phyloP scores from a whole-genome alignment of 2,329 filamentous ascomycete species.

The Neocatenulostroma microsporum region DNA sequence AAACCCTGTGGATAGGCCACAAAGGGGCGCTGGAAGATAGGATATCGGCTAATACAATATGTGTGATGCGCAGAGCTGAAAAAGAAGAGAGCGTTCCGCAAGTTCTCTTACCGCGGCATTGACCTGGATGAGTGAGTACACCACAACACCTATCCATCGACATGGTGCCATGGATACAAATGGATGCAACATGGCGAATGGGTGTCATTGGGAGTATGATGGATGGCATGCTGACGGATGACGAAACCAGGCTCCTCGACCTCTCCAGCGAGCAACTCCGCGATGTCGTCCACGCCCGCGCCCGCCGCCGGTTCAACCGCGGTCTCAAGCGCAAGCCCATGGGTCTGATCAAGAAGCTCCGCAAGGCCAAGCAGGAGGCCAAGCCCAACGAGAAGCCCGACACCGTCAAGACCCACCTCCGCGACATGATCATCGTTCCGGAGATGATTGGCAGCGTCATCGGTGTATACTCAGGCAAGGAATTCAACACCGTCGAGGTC shows the following conservation, averaged over 20 bases:
- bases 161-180: not conserved
- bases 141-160: constrained; percentile 4
- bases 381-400: constrained; percentile 99
- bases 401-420: constrained; percentile 97
- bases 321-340: constrained; percentile 99
- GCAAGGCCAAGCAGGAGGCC: constrained; percentile 98
- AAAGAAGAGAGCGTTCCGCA: constrained; percentile 99
- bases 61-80: constrained; percentile 66
- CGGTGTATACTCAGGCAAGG: constrained; percentile 99
- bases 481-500: constrained; percentile 99
- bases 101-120: constrained; percentile 99
- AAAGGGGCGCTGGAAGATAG: constrained; percentile 34
- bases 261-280: constrained; percentile 97
- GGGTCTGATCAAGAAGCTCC: constrained; percentile 99
- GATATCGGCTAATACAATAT: constrained; percentile 28
- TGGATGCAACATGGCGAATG: too few species aligned
- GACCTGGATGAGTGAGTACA: constrained; percentile 93
- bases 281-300: constrained; percentile 98
- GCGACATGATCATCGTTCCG: constrained; percentile 99
- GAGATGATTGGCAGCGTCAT: constrained; percentile 99
- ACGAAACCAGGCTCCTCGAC: constrained; percentile 97
- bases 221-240: not conserved
- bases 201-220: too few species aligned
- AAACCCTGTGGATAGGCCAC: constrained; percentile 37
- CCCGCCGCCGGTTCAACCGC: constrained; percentile 98